Conservation (phyloP, 495 filamentous ascomycete species). For the Chaetomium cochliodes region DNA sequence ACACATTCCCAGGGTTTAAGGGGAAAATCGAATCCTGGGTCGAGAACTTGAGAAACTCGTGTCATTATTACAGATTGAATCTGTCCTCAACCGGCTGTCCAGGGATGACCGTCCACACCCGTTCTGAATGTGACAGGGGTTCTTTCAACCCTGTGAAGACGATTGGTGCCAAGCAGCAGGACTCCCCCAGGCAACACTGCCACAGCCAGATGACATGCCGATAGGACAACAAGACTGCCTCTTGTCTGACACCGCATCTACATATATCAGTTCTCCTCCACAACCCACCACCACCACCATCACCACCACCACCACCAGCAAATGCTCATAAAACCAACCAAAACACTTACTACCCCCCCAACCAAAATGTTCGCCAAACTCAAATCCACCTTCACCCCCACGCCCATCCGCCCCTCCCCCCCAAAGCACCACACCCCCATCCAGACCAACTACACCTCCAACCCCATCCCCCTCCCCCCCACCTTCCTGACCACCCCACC, state of each 20-base stretch:
- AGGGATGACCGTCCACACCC: background rate
- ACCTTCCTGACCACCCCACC: slow-evolving; percentile 33
- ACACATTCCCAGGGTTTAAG: background rate
- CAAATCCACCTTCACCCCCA: slow-evolving; percentile 7
- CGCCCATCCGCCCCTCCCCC: background rate
- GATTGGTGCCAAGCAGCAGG: background rate
- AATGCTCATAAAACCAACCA: slow-evolving; percentile 9
- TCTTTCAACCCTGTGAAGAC: background rate
- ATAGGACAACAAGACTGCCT: background rate
- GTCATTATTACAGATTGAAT: no score
- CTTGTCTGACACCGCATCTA: background rate
- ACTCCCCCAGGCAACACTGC: background rate
- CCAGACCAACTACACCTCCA: slow-evolving; percentile 35
- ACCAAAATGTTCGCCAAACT: slow-evolving; percentile 8
- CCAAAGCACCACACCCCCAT: slow-evolving; percentile 1
- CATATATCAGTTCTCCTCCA: background rate
- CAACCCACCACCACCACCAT: background rate
- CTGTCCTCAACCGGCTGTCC: no score
- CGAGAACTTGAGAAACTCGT: background rate
- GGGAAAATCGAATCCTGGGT: background rate
- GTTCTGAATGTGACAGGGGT: background rate
- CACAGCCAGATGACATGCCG: background rate
- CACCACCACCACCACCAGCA: background rate
- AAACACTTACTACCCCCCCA: background rate
- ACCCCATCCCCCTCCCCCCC: slow-evolving; percentile 33